Percentiles rank a stretch among this genome's conserved stretches.
These are phyloP conservation scores for Cryptomeria japonica DNA, from an alignment of 75 land plant species.

Conservation along the genomic window DNA sequence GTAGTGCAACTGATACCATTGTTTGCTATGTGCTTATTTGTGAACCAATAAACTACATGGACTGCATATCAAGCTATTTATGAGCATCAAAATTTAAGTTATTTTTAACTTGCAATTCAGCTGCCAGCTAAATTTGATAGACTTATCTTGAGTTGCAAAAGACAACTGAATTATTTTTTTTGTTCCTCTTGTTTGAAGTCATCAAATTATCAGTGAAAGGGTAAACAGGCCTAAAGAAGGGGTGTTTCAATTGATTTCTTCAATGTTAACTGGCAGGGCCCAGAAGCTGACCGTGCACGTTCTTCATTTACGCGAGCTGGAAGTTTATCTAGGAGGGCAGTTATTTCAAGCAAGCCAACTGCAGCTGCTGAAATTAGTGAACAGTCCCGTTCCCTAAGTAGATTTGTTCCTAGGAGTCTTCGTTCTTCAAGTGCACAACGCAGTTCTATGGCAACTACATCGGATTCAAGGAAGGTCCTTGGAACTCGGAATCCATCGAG, in stretches of 20 bases:
- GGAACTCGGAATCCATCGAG: slow-evolving; percentile 6
- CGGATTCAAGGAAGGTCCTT: background rate
- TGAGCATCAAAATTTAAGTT: background rate
- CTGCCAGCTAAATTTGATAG: background rate
- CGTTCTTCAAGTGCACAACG: slow-evolving; percentile 14
- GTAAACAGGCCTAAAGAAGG: background rate
- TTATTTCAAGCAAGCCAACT: slow-evolving; percentile 11
- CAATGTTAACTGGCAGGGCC: slow-evolving; percentile 1
- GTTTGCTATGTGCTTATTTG: background rate
- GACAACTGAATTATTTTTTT: background rate
- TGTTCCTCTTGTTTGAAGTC: background rate
- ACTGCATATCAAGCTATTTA: background rate
- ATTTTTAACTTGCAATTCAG: background rate
- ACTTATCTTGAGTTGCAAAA: background rate
- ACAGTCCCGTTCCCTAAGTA: slow-evolving; percentile 12
- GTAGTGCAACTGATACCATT: background rate
- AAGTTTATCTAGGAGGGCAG: slow-evolving; percentile 14
- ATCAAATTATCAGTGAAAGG: background rate
- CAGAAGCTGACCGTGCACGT: background rate
- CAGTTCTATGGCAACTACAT: slow-evolving; percentile 9
- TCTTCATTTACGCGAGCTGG: slow-evolving; percentile 3
- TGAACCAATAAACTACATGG: background rate
- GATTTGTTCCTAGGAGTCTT: slow-evolving; percentile 14
- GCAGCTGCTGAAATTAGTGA: slow-evolving; percentile 1
- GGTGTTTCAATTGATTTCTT: background rate